These are phyloP conservation scores for Obelidium mucronatum DNA, from an alignment of 192 early-diverging fungal species.

Conservation along the genomic window DNA sequence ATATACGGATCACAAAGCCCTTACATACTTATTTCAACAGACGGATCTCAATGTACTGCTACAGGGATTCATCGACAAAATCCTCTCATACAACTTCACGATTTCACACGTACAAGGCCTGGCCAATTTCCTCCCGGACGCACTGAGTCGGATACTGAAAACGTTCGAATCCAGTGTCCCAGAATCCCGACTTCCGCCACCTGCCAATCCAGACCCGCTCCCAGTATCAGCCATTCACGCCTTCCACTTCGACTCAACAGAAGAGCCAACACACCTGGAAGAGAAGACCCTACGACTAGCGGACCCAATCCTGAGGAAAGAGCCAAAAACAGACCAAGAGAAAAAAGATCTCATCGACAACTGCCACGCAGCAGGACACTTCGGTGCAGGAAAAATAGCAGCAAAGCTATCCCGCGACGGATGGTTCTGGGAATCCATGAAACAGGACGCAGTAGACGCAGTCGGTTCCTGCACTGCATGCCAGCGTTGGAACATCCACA, in stretches of 20 bases:
- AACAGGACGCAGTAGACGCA: neutral
- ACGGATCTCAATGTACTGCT: conserved; percentile 1
- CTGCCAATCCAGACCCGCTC: too few relatives aligned
- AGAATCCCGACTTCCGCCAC: too few relatives aligned
- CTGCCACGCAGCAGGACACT: too few relatives aligned
- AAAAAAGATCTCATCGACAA: too few relatives aligned
- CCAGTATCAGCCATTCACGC: too few relatives aligned
- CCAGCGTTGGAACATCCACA: neutral
- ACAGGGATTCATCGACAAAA: conserved; percentile 5
- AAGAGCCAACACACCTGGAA: too few relatives aligned
- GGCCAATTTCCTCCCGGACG: neutral
- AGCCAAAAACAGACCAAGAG: too few relatives aligned
- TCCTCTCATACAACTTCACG: conserved; percentile 10
- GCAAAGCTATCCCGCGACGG: neutral
- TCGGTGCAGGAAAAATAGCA: neutral
- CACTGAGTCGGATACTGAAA: neutral
- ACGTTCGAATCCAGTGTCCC: neutral
- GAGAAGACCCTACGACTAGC: too few relatives aligned
- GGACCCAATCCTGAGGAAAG: too few relatives aligned
- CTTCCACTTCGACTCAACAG: neutral
- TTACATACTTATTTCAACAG: neutral
- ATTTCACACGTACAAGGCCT: neutral
- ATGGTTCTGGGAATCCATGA: neutral
- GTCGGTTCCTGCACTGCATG: neutral
- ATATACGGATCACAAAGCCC: neutral